Base-by-base conservation (phyloP, 176 grass and related monocot species). In the Oryza meyeriana region DNA sequence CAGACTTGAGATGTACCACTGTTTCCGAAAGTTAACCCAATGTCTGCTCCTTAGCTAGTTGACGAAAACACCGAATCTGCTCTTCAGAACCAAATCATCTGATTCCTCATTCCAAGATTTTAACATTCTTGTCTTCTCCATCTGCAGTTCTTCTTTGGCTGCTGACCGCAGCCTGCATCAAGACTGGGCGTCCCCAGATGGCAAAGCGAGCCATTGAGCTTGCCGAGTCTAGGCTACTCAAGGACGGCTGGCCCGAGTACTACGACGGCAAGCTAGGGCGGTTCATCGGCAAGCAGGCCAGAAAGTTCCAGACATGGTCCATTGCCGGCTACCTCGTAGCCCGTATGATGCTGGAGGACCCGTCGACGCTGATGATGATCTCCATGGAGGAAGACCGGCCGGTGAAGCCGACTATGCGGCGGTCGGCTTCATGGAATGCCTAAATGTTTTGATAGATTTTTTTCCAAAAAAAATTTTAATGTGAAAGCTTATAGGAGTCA, bases 321-420 rank as follows among this genome's bases (percentile, higher is more conserved):
- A 94, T 98, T 14, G 90, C 95, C 0, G 92, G 90, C 1, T 98
- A 98, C 87, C 89, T 98, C 1, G 95, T 98, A 1, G 90, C 95
- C 14, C 91, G 94, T 67, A 98, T 98, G 95, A 87, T 98, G 95
- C 84, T 98, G 3, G 95, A 98, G 71, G 95, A 98, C 74, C 95
- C 95, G 0, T 98, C 95, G 0, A 84, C 93, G 11, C 86, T 98
- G 12, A 84, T 94, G 76, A 94, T 98, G 92, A 90, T 94, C 63
- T 86, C 95, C 7, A 89, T 98, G 79, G 95, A 98, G 74, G 95
- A 98, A 80, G 95, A 98, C 81, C 88, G 77, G 31, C 90, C 88
- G 36, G 93, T 89, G 35, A 93, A 93, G 69, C 92, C 92, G 5
- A 81, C 88, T 1, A 80, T 98, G 66, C 79, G 90, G 79, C 84